Evolutionary conservation across 768 basidiomycete genomes (phyloP).

Genomic region (Brasilioporus rufonigricans): DNA sequence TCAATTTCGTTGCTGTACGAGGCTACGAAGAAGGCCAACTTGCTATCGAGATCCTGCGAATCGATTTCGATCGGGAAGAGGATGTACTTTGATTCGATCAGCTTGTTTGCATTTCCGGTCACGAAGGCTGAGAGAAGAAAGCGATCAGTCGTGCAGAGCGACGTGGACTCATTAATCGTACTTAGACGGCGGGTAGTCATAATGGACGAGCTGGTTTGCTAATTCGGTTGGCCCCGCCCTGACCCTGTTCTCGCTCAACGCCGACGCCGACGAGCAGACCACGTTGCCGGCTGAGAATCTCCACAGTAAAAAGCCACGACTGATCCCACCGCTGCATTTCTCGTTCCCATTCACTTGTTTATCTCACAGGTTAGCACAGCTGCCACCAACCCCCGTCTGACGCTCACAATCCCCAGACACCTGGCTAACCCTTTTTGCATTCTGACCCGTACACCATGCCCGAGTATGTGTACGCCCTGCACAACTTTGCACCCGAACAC

Average conservation of each 20-base stretch:
- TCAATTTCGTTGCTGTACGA: conserved; percentile 1
- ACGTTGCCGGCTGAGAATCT: conserved; percentile 7
- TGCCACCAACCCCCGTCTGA: no score
- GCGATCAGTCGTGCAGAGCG: conserved; percentile 10
- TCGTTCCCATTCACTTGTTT: no score
- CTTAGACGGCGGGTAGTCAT: conserved; percentile 28
- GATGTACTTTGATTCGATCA: conserved; percentile 85
- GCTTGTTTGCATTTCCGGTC: conserved; percentile 92
- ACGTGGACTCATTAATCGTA: conserved; percentile 5
- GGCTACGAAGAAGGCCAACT: conserved; percentile 30
- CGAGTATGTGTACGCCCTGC: conserved; percentile 84
- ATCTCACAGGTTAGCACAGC: no score
- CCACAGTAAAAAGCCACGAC: conserved; percentile 1
- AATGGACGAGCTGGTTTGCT: background rate
- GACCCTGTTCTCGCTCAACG: background rate
- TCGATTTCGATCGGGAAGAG: conserved; percentile 75
- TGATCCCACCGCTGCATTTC: no score
- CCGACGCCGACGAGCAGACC: conserved; percentile 17
- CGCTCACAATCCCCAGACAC: no score
- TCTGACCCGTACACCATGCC: conserved; percentile 47
- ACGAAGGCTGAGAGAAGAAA: conserved; percentile 83
- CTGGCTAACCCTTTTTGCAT: background rate
- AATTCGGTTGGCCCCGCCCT: background rate
- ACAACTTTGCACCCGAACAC: conserved; percentile 89
- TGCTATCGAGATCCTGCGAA: conserved; percentile 77